Evolutionary conservation across 1,139 yeast species (phyloP).

Genomic region (Kurtzmaniella quercitrusa): DNA sequence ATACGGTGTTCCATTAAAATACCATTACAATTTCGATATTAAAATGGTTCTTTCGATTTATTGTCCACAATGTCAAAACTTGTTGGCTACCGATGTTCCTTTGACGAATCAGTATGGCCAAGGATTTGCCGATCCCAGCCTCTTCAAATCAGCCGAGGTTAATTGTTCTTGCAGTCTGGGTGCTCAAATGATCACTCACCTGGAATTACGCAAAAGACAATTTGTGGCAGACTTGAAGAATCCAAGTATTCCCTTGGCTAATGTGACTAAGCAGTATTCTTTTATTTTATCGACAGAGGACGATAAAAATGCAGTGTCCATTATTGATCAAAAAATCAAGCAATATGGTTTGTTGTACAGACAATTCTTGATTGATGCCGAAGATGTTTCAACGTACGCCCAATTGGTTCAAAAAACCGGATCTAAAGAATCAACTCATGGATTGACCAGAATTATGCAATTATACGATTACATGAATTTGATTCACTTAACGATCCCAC

Average conservation of each 20-base stretch:
- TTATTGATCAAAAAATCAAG: constrained; percentile 1
- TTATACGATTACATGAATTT: constrained; percentile 13
- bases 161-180: constrained; percentile 6
- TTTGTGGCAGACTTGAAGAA: constrained; percentile 18
- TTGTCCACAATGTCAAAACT: constrained; percentile 19
- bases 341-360: not conserved
- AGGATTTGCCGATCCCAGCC: constrained; percentile 22
- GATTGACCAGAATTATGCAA: constrained; percentile 1
- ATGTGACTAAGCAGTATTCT: constrained; percentile 8
- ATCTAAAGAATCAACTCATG: not conserved
- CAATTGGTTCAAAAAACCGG: not conserved
- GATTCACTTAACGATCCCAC: constrained; percentile 16
- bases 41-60: constrained; percentile 5
- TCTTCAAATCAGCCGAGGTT: constrained; percentile 7
- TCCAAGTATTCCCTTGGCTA: constrained; percentile 12
- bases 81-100: constrained; percentile 11
- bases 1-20: constrained; percentile 5
- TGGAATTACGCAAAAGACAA: constrained; percentile 18
- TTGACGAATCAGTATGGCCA: constrained; percentile 13
- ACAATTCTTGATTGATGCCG: not conserved
- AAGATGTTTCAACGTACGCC: not conserved
- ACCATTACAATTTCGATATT: constrained; percentile 3
- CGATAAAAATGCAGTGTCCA: not conserved
- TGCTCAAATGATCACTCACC: constrained; percentile 11
- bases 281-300: not conserved